Percentiles rank a stretch among this genome's conserved stretches.
phyloP scores from a whole-genome alignment of 1,139 yeast genomes.

The Blastobotrys apis region DNA sequence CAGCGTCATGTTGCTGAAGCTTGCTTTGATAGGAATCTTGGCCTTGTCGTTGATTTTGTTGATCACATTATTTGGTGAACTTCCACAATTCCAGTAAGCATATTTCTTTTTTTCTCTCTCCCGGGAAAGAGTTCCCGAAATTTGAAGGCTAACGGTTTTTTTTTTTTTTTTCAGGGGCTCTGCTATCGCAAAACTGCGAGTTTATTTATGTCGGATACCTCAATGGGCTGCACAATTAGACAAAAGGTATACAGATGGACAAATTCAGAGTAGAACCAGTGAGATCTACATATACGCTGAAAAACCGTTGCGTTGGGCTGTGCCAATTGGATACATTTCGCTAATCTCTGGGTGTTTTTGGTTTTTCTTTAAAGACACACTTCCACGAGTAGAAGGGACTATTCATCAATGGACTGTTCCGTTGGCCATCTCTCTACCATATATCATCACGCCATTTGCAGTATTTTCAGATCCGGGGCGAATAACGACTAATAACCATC shows the following conservation, averaged over 20 bases:
- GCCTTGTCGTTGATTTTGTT: slow-evolving; percentile 26
- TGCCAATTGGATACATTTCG: slow-evolving; percentile 48
- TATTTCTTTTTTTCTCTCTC: background rate
- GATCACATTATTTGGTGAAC: slow-evolving; percentile 49
- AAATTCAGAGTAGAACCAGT: background rate
- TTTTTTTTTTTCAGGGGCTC: slow-evolving; percentile 24
- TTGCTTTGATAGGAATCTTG: no score
- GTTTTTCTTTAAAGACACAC: slow-evolving; percentile 45
- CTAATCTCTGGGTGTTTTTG: slow-evolving; percentile 46
- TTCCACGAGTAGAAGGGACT: slow-evolving; percentile 13
- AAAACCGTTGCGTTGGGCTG: slow-evolving; percentile 29
- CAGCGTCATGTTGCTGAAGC: no score
- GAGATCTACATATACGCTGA: slow-evolving; percentile 6
- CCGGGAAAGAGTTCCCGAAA: no score
- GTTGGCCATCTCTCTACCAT: slow-evolving; percentile 31
- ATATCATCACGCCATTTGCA: slow-evolving; percentile 43
- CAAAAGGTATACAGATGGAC: background rate
- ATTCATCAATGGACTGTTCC: background rate
- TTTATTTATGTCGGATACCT: slow-evolving; percentile 11
- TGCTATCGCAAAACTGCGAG: slow-evolving; percentile 18
- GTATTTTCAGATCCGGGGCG: slow-evolving; percentile 57
- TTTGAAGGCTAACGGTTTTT: background rate
- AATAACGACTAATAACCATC: slow-evolving; percentile 30
- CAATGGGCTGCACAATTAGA: slow-evolving; percentile 9
- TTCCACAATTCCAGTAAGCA: slow-evolving; percentile 43